phyloP scores from a whole-genome alignment of 2,329 filamentous ascomycete species.

The Catunica adiposa region DNA sequence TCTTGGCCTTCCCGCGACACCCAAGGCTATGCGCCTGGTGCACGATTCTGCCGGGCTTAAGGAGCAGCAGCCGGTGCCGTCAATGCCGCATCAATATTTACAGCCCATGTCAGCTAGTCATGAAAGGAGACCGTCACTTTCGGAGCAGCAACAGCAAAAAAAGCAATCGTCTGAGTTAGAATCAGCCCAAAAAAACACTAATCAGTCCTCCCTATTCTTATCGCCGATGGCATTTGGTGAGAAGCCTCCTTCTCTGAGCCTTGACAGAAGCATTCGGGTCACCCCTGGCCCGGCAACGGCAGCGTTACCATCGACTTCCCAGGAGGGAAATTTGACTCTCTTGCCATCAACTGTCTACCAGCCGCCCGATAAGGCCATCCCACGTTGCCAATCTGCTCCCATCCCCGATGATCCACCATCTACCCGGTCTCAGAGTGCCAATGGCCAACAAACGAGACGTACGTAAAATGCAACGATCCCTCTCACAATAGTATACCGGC shows the following conservation, averaged over 20 bases:
- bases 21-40: constrained; percentile 74
- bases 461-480: background rate
- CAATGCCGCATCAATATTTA: background rate
- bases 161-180: background rate
- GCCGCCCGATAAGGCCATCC: constrained; percentile 34
- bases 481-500: background rate
- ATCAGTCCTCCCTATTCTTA: background rate
- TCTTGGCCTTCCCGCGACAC: constrained; percentile 76
- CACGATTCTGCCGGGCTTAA: constrained; percentile 34
- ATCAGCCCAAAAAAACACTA: no score
- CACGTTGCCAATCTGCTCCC: constrained; percentile 45
- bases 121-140: background rate
- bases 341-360: constrained; percentile 45
- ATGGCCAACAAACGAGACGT: background rate
- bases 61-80: constrained; percentile 2
- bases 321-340: constrained; percentile 30
- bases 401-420: constrained; percentile 26
- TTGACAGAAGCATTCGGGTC: constrained; percentile 14
- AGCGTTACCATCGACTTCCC: constrained; percentile 29
- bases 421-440: background rate
- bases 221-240: background rate
- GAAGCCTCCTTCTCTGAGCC: background rate
- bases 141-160: background rate
- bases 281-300: constrained; percentile 37
- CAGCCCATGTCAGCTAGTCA: background rate